Evolutionary conservation across 2,329 filamentous ascomycete species (phyloP).

Genomic region (Scedosporium boydii): DNA sequence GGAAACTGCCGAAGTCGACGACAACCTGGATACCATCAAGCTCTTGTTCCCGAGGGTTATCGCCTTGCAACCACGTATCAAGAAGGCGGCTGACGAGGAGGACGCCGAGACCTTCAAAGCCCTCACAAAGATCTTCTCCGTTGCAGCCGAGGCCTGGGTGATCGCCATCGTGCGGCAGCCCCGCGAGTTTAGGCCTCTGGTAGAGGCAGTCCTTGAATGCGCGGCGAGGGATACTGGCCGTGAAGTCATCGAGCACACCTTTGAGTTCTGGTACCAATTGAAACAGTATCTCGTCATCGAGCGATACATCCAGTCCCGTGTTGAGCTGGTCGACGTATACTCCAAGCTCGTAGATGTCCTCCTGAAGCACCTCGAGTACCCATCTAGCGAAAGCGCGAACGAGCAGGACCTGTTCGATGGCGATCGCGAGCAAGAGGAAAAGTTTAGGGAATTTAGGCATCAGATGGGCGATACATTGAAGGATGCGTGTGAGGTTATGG

Average conservation of each 20-base stretch:
- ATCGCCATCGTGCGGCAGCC: constrained; percentile 82
- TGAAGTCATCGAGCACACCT: constrained; percentile 88
- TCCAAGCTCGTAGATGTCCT: constrained; percentile 87
- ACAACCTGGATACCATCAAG: constrained; percentile 74
- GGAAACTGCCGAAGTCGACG: constrained; percentile 90
- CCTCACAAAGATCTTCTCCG: constrained; percentile 80
- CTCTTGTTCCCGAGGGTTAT: constrained; percentile 74
- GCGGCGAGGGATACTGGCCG: constrained; percentile 77
- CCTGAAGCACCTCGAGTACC: constrained; percentile 83
- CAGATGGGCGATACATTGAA: constrained; percentile 97
- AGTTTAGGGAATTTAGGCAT: constrained; percentile 92
- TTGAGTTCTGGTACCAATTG: constrained; percentile 96
- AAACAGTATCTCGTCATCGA: constrained; percentile 94
- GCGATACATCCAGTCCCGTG: constrained; percentile 72
- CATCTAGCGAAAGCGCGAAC: constrained; percentile 61
- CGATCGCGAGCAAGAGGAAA: constrained; percentile 90
- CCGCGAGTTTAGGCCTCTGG: constrained; percentile 68
- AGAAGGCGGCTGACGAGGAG: constrained; percentile 64
- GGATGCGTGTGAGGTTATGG: constrained; percentile 93
- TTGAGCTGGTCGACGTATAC: constrained; percentile 72
- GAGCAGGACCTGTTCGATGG: constrained; percentile 87
- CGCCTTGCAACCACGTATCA: constrained; percentile 66
- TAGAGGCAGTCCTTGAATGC: constrained; percentile 88
- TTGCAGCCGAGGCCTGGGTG: constrained; percentile 91
- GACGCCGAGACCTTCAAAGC: constrained; percentile 82